Conservation (phyloP, 1,139 yeast genomes). For the Hanseniaspora uvarum region DNA sequence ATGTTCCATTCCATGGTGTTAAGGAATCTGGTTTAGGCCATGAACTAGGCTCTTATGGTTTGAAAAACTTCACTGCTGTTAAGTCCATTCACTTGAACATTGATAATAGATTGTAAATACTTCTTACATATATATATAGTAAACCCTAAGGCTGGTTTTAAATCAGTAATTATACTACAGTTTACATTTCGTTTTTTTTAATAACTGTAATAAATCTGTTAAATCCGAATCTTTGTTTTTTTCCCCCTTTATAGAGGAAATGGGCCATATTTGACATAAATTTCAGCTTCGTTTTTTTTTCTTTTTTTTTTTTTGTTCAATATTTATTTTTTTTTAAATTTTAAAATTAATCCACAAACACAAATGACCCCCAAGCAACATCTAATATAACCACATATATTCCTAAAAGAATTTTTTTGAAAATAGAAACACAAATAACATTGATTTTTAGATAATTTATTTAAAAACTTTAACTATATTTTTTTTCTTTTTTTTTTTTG, state of each 20-base stretch:
- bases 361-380: neutral
- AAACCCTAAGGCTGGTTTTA: neutral
- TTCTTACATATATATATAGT: neutral
- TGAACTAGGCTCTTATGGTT: slow-evolving; percentile 72
- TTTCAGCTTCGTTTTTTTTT: neutral
- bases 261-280: neutral
- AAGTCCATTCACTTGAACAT: slow-evolving; percentile 62
- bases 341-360: neutral
- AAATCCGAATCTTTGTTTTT: too few species aligned
- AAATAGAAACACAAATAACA: too few species aligned
- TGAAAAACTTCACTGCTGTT: slow-evolving; percentile 59
- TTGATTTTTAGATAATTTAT: too few species aligned
- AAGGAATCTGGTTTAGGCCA: slow-evolving; percentile 74
- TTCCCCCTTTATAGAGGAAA: neutral
- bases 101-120: slow-evolving; percentile 11
- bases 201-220: neutral
- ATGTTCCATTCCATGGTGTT: slow-evolving; percentile 67
- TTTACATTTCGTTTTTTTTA: neutral
- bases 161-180: neutral
- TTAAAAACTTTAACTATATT: too few species aligned
- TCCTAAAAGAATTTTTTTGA: neutral
- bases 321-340: neutral
- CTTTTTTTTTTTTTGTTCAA: neutral
- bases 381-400: neutral
- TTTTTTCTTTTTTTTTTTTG: neutral